Conservation (phyloP, 345 rosid genomes). For the Pugionium cornutum region DNA sequence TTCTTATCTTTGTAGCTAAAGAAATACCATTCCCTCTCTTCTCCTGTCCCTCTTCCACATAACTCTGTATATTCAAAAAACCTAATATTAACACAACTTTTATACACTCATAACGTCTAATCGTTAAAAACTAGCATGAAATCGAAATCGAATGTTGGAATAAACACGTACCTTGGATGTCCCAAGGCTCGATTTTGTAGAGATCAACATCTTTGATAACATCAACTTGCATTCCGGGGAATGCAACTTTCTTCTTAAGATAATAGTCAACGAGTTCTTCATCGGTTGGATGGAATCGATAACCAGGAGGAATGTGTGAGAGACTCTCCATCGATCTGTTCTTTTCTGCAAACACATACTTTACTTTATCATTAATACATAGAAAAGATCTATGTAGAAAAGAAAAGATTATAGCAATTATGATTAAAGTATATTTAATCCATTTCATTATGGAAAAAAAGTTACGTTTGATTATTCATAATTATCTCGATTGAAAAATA, state of each 20-base stretch:
- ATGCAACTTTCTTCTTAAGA: conserved; percentile 63
- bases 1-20: conserved; percentile 96
- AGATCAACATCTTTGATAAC: conserved; percentile 80
- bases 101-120: no score
- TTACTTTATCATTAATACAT: conserved; percentile 7
- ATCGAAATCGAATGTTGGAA: not conserved
- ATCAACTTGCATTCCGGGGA: conserved; percentile 65
- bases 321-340: conserved; percentile 45
- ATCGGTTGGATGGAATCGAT: conserved; percentile 83
- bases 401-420: not conserved
- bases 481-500: not conserved
- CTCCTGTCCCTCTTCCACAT: conserved; percentile 80
- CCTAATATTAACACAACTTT: no score
- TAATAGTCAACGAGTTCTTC: conserved; percentile 81
- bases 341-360: conserved; percentile 30
- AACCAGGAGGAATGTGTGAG: conserved; percentile 69
- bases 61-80: conserved; percentile 47
- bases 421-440: not conserved
- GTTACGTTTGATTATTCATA: not conserved
- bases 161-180: conserved; percentile 59
- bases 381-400: no score
- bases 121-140: not conserved
- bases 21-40: conserved; percentile 93
- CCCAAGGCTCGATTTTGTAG: conserved; percentile 86
- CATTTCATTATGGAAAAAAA: no score